phyloP scores from a whole-genome alignment of 805 yeast species.

The Saturnispora zaruensis region DNA sequence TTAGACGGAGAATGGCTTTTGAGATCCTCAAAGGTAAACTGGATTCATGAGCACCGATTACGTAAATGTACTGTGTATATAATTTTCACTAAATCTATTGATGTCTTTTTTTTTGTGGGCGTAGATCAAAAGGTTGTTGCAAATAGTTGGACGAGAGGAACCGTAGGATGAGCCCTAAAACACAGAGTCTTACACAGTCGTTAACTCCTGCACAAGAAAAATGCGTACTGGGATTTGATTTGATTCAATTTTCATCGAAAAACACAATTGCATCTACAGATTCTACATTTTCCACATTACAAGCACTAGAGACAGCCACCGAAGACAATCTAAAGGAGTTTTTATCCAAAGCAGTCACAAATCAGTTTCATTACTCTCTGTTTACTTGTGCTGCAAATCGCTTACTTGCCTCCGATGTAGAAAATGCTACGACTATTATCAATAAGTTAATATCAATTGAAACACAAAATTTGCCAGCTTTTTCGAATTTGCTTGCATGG shows the following conservation, averaged over 20 bases:
- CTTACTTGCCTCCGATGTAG: neutral
- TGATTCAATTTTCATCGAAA: neutral
- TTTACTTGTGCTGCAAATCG: neutral
- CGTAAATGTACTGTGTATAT: neutral
- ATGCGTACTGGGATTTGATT: conserved; percentile 10
- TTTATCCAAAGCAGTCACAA: neutral
- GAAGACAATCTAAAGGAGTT: neutral
- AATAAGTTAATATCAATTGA: conserved; percentile 4
- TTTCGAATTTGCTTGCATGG: conserved; percentile 22
- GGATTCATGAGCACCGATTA: conserved; percentile 2
- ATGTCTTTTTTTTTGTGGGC: neutral
- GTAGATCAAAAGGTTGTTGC: neutral
- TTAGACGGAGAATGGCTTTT: conserved; percentile 62
- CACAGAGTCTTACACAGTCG: conserved; percentile 1
- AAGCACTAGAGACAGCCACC: conserved; percentile 1
- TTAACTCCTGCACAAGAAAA: conserved; percentile 13
- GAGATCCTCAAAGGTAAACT: conserved; percentile 35
- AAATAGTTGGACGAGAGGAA: neutral
- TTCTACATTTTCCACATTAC: conserved; percentile 6
- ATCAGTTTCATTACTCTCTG: conserved; percentile 8
- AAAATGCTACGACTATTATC: neutral
- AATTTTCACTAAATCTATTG: neutral
- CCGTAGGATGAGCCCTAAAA: neutral
- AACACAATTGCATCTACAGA: conserved; percentile 2
- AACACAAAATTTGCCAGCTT: conserved; percentile 14